These are phyloP conservation scores for Amauroascus niger DNA, from an alignment of 2,329 filamentous ascomycete species.

Conservation along the genomic window DNA sequence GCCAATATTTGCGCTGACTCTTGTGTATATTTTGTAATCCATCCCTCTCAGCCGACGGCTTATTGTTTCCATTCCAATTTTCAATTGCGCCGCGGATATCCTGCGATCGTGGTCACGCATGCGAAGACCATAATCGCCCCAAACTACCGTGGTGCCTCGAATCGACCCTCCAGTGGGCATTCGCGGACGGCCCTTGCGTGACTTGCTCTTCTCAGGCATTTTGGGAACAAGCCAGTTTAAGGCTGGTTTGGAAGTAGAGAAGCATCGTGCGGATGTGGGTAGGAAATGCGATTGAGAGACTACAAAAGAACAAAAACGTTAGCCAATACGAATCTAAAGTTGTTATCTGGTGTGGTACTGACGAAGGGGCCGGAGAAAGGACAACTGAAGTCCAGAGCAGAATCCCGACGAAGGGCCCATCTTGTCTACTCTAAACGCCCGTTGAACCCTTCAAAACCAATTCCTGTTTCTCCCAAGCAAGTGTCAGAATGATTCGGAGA, in stretches of 20 bases:
- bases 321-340: constrained; percentile 15
- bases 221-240: constrained; percentile 75
- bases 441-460: not conserved
- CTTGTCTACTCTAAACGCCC: not conserved
- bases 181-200: constrained; percentile 73
- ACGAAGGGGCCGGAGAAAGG: constrained; percentile 30
- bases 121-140: constrained; percentile 90
- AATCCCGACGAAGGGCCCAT: constrained; percentile 32
- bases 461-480: not conserved
- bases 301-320: constrained; percentile 18
- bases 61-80: constrained; percentile 89
- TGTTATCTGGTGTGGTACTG: constrained; percentile 15
- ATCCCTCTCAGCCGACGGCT: constrained; percentile 77
- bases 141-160: constrained; percentile 89
- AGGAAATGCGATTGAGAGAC: constrained; percentile 15
- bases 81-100: constrained; percentile 75
- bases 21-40: constrained; percentile 85
- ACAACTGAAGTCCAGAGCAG: constrained; percentile 29
- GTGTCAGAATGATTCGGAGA: constrained; percentile 2
- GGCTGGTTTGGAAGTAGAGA: constrained; percentile 58
- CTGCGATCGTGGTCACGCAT: constrained; percentile 90
- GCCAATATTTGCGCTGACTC: constrained; percentile 83
- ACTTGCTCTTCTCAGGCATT: constrained; percentile 73
- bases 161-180: constrained; percentile 83
- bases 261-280: constrained; percentile 48